Evolutionary conservation across 2,329 filamentous ascomycete genomes (phyloP), one percentile per base, ranked within the genome.

Genomic region (Stachybotrys echinatus): DNA sequence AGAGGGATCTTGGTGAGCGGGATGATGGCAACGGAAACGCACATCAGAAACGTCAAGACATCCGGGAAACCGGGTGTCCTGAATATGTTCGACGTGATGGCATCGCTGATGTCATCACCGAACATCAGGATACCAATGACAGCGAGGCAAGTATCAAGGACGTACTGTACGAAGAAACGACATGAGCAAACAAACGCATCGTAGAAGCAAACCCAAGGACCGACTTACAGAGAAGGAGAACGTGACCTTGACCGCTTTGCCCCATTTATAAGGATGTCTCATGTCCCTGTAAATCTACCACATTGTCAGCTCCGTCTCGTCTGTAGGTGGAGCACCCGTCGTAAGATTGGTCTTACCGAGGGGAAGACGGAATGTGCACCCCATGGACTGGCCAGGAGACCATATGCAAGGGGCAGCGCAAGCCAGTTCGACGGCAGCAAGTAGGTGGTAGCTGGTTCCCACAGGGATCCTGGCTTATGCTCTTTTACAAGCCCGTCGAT

Each of bases 1-100:
- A 96, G 75, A 0, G 92, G 91, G n/a, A 96, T 84, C 70, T 99
- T 99, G 34, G 92, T 96, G 47, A 99, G 74, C 1, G 92, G 94
- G 55, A 97, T 96, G 63, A 96, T 91, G 62, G 87, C 87, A 58
- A 97, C 88, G 66, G 92, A 92, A 54, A 89, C 74, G 55, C 90
- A 90, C 66, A 96, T 87, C 57, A 92, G 74, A 44, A 92, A 71
- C n/a, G 84, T 89, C 39, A 95, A 69, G 1, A 74, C 77, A 12
- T 80, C 72, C 1, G 92, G 89, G 64, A 95, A 96, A 48, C 85
- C 86, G 6, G 77, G 69, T 1, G 83, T 87, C 48, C 79, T 75
- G 56, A 97, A 81, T 52, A 99, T 86, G 69, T 96, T 97, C 61
- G 87, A 87, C 0, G 94, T 96, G 64, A 97, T 85, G 66, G 95